Conservation (phyloP, 2,329 filamentous ascomycete genomes). For the Fusarium coicis region DNA sequence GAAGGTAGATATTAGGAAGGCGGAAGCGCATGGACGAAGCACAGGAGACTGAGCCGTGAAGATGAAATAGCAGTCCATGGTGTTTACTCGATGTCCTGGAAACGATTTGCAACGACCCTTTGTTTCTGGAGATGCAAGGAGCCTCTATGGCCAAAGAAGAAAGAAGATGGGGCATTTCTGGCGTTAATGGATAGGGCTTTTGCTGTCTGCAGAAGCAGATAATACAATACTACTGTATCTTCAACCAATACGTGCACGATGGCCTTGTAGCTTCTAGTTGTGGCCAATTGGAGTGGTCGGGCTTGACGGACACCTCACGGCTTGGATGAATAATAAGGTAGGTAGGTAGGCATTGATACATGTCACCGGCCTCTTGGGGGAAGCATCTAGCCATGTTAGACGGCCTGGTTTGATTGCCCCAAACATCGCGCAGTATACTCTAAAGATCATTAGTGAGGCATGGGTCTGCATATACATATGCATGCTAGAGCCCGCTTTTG, state of each 20-base stretch:
- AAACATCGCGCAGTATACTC: background rate
- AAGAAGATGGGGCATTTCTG: constrained; percentile 36
- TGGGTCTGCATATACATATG: background rate
- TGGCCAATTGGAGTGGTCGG: background rate
- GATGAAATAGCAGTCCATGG: background rate
- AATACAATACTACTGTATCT: constrained; percentile 26
- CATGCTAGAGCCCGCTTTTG: background rate
- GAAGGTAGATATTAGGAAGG: background rate
- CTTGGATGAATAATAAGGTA: background rate
- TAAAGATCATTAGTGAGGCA: background rate
- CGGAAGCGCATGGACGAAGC: constrained; percentile 15
- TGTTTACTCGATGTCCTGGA: constrained; percentile 10
- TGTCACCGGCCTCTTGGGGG: background rate
- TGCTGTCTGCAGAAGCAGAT: constrained; percentile 32
- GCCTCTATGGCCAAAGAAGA: constrained; percentile 15
- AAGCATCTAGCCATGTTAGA: background rate
- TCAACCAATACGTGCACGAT: background rate
- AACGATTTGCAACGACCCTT: background rate
- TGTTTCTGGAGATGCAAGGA: constrained; percentile 30
- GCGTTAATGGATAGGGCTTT: constrained; percentile 35
- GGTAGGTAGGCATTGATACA: background rate
- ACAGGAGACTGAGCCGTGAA: constrained; percentile 1
- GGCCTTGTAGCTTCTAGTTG: background rate
- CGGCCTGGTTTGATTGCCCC: background rate
- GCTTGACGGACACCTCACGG: background rate